These are phyloP conservation scores for Glaciozyma martinii DNA, from an alignment of 768 basidiomycete species.

Conservation along the genomic window DNA sequence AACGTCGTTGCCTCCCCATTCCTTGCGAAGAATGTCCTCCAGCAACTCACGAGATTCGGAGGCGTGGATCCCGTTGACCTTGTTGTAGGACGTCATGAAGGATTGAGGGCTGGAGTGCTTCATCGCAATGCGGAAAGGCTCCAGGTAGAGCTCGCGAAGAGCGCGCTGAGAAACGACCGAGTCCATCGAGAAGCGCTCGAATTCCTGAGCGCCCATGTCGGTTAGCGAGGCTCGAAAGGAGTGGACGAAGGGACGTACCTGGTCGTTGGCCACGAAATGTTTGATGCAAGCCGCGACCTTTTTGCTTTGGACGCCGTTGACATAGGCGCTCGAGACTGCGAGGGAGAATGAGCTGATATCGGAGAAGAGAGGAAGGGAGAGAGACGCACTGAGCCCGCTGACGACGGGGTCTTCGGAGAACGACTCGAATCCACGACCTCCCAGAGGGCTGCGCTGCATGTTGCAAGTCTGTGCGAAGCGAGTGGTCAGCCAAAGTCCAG, in stretches of 20 bases:
- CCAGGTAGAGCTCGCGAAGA: conserved; percentile 40
- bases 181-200: conserved; percentile 26
- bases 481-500: neutral
- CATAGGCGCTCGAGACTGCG: conserved; percentile 31
- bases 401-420: conserved; percentile 33
- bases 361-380: neutral
- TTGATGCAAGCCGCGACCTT: conserved; percentile 37
- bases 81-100: conserved; percentile 16
- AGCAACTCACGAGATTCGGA: conserved; percentile 37
- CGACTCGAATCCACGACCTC: conserved; percentile 40
- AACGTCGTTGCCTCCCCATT: conserved; percentile 39
- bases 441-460: conserved; percentile 37
- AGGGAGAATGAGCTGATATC: neutral
- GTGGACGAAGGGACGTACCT: neutral
- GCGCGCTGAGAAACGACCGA: conserved; percentile 36
- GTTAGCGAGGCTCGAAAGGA: conserved; percentile 29
- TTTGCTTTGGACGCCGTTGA: conserved; percentile 35
- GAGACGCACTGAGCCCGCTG: neutral
- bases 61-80: conserved; percentile 39
- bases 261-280: conserved; percentile 34
- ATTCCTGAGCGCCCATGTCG: conserved; percentile 31
- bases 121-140: conserved; percentile 39
- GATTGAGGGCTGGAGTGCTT: conserved; percentile 22
- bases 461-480: conserved; percentile 32
- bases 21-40: conserved; percentile 34